Conservation (phyloP, 768 basidiomycete species). For the Leccinum ochraceum region DNA sequence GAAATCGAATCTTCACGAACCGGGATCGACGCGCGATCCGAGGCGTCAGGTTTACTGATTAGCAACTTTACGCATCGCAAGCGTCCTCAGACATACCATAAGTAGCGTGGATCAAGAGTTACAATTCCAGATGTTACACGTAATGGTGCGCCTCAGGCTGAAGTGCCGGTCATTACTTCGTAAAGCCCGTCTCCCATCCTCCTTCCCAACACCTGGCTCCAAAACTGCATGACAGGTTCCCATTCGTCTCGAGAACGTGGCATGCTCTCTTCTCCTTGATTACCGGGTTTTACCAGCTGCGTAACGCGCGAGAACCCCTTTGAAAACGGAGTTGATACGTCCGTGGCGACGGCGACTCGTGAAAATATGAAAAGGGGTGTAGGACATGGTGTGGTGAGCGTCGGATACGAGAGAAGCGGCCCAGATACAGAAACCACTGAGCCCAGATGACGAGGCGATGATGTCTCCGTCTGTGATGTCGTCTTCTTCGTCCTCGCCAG, state of each 20-base stretch:
- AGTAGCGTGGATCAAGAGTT: background rate
- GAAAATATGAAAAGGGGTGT: slow-evolving; percentile 67
- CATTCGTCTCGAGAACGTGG: slow-evolving; percentile 74
- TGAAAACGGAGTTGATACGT: slow-evolving; percentile 51
- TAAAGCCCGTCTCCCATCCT: slow-evolving; percentile 64
- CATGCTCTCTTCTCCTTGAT: slow-evolving; percentile 56
- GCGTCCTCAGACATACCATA: background rate
- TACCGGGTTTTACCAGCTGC: slow-evolving; percentile 48
- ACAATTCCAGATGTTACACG: background rate
- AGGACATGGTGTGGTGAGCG: slow-evolving; percentile 47
- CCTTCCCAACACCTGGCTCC: slow-evolving; percentile 66
- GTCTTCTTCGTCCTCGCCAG: slow-evolving; percentile 6
- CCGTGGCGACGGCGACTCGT: slow-evolving; percentile 45
- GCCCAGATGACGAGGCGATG: slow-evolving; percentile 44
- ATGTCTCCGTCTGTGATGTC: slow-evolving; percentile 6
- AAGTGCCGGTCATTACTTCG: slow-evolving; percentile 55
- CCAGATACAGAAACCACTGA: slow-evolving; percentile 72
- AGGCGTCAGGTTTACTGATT: background rate
- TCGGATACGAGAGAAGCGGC: slow-evolving; percentile 57
- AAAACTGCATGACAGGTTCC: slow-evolving; percentile 85
- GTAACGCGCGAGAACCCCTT: slow-evolving; percentile 56
- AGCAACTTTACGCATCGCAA: too few relatives aligned
- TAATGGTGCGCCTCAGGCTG: slow-evolving; percentile 2
- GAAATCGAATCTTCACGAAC: too few relatives aligned
- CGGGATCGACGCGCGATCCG: background rate